Evolutionary conservation across 352 stramenopile genomes (phyloP), one percentile per base, ranked within the genome.

Genomic region (Globisporangium alternatum): DNA sequence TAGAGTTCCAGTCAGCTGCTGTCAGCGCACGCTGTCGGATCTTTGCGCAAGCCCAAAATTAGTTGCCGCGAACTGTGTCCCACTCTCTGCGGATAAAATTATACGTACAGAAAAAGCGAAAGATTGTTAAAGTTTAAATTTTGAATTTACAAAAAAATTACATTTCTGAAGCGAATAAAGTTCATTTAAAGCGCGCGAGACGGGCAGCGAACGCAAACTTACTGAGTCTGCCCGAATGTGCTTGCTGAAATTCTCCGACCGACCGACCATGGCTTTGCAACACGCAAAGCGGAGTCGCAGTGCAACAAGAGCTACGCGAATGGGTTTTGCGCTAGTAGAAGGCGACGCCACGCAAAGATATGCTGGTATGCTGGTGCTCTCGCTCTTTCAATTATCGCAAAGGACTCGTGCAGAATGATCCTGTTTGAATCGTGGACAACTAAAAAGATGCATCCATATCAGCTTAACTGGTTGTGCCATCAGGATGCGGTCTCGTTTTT

Each of bases 31-130:
- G 15, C 12, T 55, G 48, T 54, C 30, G 17, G 49, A 56, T 62
- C 31, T 62, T 39, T 62, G 28, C 17, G 31, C 56, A 37, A 13
- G 9, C 25, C 19, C 44, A 62, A 62, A 54, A 62, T 62, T 62
- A 15, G 30, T 10, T 15, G 5, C 19, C 17, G 41, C 25, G 21
- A 28, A 54, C 56, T 35, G 31, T 51, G 43, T 28, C 22, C 56
- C 39, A 53, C 56, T 52, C 21, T 52, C 37, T 51, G 10, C 10
- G 35, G 30, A n/a, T 47, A 35, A 60, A 35, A 35, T 21, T 22
- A 8, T 30, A 17, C 52, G 15, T 30, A 60, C 7, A 60, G 47
- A 19, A 31, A 30, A 2, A 1, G 53, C 30, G 51, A 56, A 28
- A 22, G 9, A 25, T n/a, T n/a, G n/a, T n/a, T n/a, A n/a, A n/a